phyloP scores from a whole-genome alignment of 495 filamentous ascomycete genomes.

The Neurospora sp. region DNA sequence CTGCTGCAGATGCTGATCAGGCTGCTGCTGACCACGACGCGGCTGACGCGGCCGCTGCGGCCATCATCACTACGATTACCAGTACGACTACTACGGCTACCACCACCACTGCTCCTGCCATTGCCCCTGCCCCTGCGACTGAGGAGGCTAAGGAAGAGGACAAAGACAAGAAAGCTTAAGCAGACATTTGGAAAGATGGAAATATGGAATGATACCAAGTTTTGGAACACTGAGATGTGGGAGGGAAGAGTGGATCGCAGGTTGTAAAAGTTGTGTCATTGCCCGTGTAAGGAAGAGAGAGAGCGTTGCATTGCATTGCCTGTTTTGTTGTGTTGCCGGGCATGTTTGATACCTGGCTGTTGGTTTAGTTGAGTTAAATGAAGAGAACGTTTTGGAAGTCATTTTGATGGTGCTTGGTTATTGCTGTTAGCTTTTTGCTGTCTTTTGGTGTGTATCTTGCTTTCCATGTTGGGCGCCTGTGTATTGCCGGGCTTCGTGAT shows the following conservation, averaged over 20 bases:
- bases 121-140: not conserved
- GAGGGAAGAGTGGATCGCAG: not conserved
- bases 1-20: not conserved
- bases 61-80: not conserved
- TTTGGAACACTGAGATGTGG: not conserved
- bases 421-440: not conserved
- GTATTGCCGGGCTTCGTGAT: not conserved
- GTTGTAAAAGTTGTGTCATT: not conserved
- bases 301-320: not conserved
- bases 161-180: not conserved
- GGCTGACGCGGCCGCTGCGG: not conserved
- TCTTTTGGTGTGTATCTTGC: not conserved
- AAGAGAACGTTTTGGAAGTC: not conserved
- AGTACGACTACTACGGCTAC: not conserved
- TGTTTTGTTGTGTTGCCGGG: not conserved
- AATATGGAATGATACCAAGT: not conserved
- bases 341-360: not conserved
- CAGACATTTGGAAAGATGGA: not conserved
- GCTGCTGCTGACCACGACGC: not conserved
- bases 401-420: not conserved
- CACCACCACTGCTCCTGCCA: not conserved
- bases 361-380: not conserved
- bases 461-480: not conserved
- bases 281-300: not conserved
- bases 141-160: not conserved